Evolutionary conservation across 192 early-diverging fungal species (phyloP), one percentile per base, ranked within the genome.

Genomic region (Cetraspora pellucida): DNA sequence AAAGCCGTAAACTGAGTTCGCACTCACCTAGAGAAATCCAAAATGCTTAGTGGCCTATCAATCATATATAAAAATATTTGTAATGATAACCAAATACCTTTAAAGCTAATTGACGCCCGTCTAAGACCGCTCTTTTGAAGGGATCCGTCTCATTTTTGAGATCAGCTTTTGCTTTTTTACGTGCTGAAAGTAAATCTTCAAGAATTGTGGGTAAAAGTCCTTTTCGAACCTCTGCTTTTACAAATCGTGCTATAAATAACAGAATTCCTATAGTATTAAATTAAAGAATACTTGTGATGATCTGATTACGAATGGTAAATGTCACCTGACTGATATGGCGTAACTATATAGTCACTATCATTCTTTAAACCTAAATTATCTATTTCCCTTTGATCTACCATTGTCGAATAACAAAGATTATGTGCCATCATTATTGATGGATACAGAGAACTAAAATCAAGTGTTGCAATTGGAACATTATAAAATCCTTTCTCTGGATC

Each of bases 391-490:
- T 82, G 79, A 52, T 81, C 89, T 47, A 95, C 77, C 54, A 95
- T 86, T 0, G 97, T 97, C 0, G 95, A 95, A 81, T 99, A 99
- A 82, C 97, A 99, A 28, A 99, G 87, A 78, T 99, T 99, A 84
- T 97, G 97, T 28, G 95, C 96, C 91, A 97, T 97, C 95, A 99
- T 99, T 75, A 99, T 99, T 10, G 96, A 97, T 19, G 97, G 97
- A 81, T 99, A 99, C 78, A 99, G 89, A 3, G 96, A 98, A 0
- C 92, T 94, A 81, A 99, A 99, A 90, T 99, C 97, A 43, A 99
- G 90, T 2, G 96, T 98, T 10, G 97, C 94, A 82, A 99, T 97
- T 2, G 96, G 96, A n/a, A 90, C 81, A 78, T 96, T 92, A 78
- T 98, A 98, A 74, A 92, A 99, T 10, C 96, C 97, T 75, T 90